These are phyloP conservation scores for Globisporangium orthogonon DNA, from an alignment of 352 stramenopile genomes.

Conservation along the genomic window DNA sequence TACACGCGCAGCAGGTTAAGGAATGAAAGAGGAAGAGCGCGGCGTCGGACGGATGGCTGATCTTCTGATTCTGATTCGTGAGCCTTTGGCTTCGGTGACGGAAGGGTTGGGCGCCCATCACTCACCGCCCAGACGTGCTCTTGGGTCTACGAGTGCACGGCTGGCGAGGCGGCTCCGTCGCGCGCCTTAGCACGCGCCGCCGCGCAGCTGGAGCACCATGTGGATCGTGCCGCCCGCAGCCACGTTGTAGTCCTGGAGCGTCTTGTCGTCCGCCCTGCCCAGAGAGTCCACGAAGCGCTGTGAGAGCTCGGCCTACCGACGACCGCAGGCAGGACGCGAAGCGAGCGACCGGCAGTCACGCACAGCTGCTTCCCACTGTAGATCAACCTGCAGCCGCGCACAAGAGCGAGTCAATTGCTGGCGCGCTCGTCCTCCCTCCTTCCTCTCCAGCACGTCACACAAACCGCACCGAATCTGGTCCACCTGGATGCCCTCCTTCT, in stretches of 20 bases:
- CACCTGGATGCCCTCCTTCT: constrained; percentile 96
- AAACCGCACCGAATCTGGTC: constrained; percentile 58
- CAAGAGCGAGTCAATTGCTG: neutral
- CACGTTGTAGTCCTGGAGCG: constrained; percentile 96
- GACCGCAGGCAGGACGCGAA: too few species aligned
- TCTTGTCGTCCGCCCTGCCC: constrained; percentile 91
- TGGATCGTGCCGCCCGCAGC: constrained; percentile 95
- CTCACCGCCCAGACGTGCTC: too few species aligned
- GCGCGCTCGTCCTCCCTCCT: too few species aligned
- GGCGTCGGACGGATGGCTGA: too few species aligned
- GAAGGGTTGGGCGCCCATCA: too few species aligned
- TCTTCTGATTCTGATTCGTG: too few species aligned
- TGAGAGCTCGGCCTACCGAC: too few species aligned
- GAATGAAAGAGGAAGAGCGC: too few species aligned
- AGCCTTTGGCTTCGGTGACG: too few species aligned
- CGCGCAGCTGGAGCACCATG: constrained; percentile 98
- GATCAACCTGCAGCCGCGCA: constrained; percentile 79
- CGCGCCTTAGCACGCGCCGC: constrained; percentile 53
- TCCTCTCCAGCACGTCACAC: too few species aligned
- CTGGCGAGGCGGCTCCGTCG: neutral
- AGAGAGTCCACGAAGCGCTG: neutral
- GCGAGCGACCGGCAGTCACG: neutral
- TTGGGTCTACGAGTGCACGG: constrained; percentile 6
- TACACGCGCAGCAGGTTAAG: neutral
- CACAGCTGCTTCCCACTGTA: constrained; percentile 96